Evolutionary conservation across 495 filamentous ascomycete genomes (phyloP).

Genomic region (Collariella sp.): DNA sequence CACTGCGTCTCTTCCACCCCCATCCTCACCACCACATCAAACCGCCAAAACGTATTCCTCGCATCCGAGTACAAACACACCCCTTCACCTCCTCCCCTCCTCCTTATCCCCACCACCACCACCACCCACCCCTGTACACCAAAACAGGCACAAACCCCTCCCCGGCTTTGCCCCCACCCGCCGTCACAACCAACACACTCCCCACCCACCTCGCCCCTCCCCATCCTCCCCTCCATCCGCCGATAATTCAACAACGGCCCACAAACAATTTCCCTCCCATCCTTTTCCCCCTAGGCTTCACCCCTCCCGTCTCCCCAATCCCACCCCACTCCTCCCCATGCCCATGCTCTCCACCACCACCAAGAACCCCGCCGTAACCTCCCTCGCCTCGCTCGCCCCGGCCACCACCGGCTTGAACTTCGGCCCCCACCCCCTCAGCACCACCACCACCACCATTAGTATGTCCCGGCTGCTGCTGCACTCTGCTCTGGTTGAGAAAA

Average conservation of each 20-base stretch:
- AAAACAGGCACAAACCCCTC: slow-evolving; percentile 27
- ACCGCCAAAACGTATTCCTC: slow-evolving; percentile 73
- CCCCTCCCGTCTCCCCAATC: background rate
- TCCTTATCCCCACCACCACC: background rate
- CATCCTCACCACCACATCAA: slow-evolving; percentile 54
- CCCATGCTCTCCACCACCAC: background rate
- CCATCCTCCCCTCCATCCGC: slow-evolving; percentile 56
- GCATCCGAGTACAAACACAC: slow-evolving; percentile 72
- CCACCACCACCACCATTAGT: too few relatives aligned
- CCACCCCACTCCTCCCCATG: background rate
- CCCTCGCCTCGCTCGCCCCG: slow-evolving; percentile 27
- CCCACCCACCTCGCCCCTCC: slow-evolving; percentile 59
- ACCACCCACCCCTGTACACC: slow-evolving; percentile 20
- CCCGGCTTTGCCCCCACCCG: slow-evolving; percentile 49
- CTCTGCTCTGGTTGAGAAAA: slow-evolving; percentile 26
- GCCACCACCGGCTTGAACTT: slow-evolving; percentile 37
- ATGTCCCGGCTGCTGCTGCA: slow-evolving; percentile 17
- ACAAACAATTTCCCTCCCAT: slow-evolving; percentile 57
- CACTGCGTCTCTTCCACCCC: slow-evolving; percentile 46
- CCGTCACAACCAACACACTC: slow-evolving; percentile 72
- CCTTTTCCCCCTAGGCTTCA: slow-evolving; percentile 17
- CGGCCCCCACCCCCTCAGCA: too few relatives aligned
- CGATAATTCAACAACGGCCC: slow-evolving; percentile 81
- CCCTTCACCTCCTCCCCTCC: slow-evolving; percentile 22
- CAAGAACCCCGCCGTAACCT: background rate